phyloP scores from a whole-genome alignment of 441 rosid genomes.

The Daphne laureola region DNA sequence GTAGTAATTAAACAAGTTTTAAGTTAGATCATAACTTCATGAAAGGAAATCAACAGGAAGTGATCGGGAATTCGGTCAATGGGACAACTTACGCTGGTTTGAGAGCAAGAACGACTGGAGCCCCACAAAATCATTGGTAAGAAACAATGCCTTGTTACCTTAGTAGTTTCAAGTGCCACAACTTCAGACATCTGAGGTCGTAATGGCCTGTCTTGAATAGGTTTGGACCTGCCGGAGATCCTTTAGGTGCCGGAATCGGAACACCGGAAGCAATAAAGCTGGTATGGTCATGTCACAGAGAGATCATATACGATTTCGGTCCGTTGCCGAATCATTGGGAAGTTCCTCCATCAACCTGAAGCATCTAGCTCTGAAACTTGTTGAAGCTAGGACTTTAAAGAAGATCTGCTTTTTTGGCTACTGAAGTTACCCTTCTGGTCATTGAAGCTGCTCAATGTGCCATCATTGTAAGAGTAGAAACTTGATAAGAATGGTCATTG shows the following conservation, averaged over 20 bases:
- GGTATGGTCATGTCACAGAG: constrained; percentile 99
- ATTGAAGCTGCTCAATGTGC: too few relatives aligned
- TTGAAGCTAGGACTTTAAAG: too few relatives aligned
- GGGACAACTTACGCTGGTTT: constrained; percentile 95
- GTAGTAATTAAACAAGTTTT: not conserved
- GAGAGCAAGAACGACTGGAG: constrained; percentile 96
- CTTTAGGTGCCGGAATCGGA: constrained; percentile 97
- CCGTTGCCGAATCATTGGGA: constrained; percentile 76
- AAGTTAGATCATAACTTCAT: not conserved
- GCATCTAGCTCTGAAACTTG: not conserved
- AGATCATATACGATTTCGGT: constrained; percentile 78
- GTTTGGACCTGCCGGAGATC: constrained; percentile 99
- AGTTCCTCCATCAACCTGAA: constrained; percentile 73
- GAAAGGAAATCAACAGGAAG: constrained; percentile 49
- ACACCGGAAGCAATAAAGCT: constrained; percentile 96
- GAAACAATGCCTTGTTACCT: not conserved
- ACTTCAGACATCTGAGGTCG: not conserved
- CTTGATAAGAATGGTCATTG: too few relatives aligned
- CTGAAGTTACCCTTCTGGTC: too few relatives aligned
- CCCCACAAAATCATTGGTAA: constrained; percentile 98
- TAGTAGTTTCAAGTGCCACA: not conserved
- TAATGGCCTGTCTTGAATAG: constrained; percentile 22
- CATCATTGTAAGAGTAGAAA: too few relatives aligned
- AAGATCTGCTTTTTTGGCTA: too few relatives aligned
- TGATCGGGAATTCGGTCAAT: constrained; percentile 79